A percentile compares a stretch with the other conserved stretches of the same genome.
Conservation (phyloP, 148 eudicot genomes). For the Diospyros lotus region DNA sequence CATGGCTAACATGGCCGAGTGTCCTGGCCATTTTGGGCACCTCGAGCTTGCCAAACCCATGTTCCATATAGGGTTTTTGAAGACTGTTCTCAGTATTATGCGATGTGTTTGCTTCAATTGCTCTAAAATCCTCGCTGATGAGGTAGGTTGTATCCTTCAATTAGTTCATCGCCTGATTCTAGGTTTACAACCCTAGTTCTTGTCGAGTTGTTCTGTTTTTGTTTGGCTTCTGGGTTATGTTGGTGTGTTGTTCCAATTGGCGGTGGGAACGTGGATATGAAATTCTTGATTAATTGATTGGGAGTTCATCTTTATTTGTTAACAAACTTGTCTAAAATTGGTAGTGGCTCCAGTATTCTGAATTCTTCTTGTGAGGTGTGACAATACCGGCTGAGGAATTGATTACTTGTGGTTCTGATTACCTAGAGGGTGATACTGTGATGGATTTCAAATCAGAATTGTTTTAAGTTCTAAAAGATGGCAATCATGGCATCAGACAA, state of each 20-base stretch:
- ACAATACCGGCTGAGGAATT: background rate
- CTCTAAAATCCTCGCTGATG: constrained; percentile 84
- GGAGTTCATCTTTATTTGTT: background rate
- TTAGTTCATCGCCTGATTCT: background rate
- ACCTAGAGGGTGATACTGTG: background rate
- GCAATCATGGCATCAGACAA: background rate
- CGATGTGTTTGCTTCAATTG: constrained; percentile 97
- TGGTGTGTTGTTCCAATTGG: background rate
- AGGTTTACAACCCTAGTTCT: background rate
- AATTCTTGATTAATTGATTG: background rate
- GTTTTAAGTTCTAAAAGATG: background rate
- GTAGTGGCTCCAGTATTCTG: background rate
- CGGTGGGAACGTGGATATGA: background rate
- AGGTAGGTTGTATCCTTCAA: constrained; percentile 40
- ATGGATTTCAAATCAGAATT: background rate
- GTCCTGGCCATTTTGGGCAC: constrained; percentile 98
- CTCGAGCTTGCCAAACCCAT: constrained; percentile 98
- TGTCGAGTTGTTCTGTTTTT: background rate
- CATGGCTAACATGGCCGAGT: constrained; percentile 93
- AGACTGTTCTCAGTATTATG: constrained; percentile 88
- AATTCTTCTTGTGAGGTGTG: background rate
- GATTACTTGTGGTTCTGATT: background rate
- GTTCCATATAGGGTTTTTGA: constrained; percentile 91
- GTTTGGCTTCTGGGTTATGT: background rate
- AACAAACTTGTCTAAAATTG: background rate